Conservation (phyloP, 768 basidiomycete genomes). For the Amanita rubescens region DNA sequence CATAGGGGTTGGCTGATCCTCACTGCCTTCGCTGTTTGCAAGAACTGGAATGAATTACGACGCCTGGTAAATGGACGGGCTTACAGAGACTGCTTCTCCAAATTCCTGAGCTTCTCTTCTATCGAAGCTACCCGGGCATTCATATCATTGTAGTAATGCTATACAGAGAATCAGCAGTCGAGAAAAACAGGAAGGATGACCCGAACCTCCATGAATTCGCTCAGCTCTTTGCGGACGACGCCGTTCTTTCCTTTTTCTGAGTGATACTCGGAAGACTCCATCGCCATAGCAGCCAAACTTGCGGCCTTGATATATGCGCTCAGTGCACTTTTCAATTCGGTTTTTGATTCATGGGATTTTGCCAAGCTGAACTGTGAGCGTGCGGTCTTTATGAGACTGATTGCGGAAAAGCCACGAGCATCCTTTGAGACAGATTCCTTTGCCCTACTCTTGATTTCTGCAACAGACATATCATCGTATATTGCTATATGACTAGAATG, state of each 20-base stretch:
- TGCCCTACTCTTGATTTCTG: slow-evolving; percentile 38
- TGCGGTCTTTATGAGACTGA: slow-evolving; percentile 56
- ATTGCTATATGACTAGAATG: slow-evolving; percentile 4
- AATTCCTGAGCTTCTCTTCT: slow-evolving; percentile 39
- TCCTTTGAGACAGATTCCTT: slow-evolving; percentile 41
- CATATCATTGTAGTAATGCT: slow-evolving; percentile 30
- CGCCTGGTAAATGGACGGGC: slow-evolving; percentile 11
- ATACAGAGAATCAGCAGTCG: slow-evolving; percentile 15
- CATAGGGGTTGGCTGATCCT: slow-evolving; percentile 27
- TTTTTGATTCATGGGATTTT: slow-evolving; percentile 42
- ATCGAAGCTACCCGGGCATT: slow-evolving; percentile 28
- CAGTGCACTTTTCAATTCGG: slow-evolving; percentile 57
- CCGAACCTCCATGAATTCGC: slow-evolving; percentile 59
- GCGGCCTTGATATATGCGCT: slow-evolving; percentile 56
- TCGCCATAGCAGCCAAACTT: slow-evolving; percentile 46
- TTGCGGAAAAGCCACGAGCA: slow-evolving; percentile 51
- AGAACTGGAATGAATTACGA: not conserved
- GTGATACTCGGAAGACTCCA: slow-evolving; percentile 53
- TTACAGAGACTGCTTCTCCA: slow-evolving; percentile 32
- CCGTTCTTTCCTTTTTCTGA: slow-evolving; percentile 47
- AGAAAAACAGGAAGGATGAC: slow-evolving; percentile 5
- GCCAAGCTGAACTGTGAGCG: slow-evolving; percentile 48
- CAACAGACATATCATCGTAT: slow-evolving; percentile 30
- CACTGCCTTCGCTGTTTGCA: slow-evolving; percentile 8
- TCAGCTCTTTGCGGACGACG: slow-evolving; percentile 53